phyloP scores from a whole-genome alignment of 2,329 filamentous ascomycete species.

The Nothomitra cinnamomea region DNA sequence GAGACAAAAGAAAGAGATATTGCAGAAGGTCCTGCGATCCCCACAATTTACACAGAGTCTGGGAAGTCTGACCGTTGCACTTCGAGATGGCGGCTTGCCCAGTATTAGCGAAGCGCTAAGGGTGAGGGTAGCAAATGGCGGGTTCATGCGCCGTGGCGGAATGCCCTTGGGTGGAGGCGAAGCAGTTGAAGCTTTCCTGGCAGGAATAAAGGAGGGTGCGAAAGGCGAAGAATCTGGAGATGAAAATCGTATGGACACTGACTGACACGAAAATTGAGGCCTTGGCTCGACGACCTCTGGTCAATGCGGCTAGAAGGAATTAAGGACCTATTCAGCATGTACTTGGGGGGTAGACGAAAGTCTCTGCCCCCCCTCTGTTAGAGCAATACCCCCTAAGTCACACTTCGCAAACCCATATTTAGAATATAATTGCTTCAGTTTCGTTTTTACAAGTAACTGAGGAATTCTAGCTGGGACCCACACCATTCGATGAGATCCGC shows the following conservation, averaged over 20 bases:
- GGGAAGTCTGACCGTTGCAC: constrained; percentile 66
- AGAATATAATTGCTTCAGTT: no score
- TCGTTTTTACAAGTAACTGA: no score
- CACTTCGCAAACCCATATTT: no score
- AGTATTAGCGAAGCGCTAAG: constrained; percentile 76
- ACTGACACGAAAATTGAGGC: neutral
- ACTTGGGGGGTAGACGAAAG: neutral
- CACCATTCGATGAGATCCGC: no score
- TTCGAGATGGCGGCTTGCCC: constrained; percentile 79
- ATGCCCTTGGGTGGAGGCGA: constrained; percentile 78
- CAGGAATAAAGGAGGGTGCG: constrained; percentile 69
- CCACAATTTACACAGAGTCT: constrained; percentile 85
- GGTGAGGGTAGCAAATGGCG: constrained; percentile 69
- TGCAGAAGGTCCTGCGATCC: constrained; percentile 69
- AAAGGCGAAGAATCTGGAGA: constrained; percentile 34
- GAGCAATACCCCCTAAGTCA: no score
- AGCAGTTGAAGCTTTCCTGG: constrained; percentile 78
- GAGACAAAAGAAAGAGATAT: constrained; percentile 60
- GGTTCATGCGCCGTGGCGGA: constrained; percentile 57
- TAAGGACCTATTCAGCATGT: neutral
- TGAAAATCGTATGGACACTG: constrained; percentile 1
- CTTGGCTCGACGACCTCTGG: no score
- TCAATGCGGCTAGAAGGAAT: neutral
- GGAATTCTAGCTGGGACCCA: no score
- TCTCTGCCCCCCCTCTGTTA: no score